These are phyloP conservation scores for Solanum ossicruentum DNA, from an alignment of 257 asterid species.

Conservation along the genomic window DNA sequence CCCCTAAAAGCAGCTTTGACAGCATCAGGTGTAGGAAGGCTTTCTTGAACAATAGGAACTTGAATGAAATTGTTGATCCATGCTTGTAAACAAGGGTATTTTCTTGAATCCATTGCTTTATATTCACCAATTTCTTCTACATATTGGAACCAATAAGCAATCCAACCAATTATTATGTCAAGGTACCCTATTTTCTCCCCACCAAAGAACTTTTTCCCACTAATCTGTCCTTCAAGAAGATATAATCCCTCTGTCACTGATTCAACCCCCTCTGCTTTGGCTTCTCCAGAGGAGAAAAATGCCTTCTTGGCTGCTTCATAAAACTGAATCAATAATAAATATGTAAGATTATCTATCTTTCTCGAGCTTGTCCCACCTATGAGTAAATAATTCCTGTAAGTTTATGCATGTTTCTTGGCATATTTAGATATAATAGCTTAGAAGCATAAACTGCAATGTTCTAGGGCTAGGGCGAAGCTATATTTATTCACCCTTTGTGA, in stretches of 20 bases:
- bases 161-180: constrained; percentile 1
- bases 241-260: background rate
- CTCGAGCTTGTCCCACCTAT: background rate
- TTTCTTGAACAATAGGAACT: background rate
- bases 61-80: constrained; percentile 4
- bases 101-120: background rate
- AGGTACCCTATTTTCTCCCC: constrained; percentile 1
- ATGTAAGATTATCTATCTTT: background rate
- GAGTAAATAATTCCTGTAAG: background rate
- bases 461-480: no score
- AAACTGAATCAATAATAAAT: background rate
- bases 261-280: background rate
- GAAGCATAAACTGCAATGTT: background rate
- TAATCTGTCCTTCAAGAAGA: background rate
- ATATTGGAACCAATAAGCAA: background rate
- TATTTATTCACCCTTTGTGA: no score
- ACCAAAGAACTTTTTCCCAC: background rate
- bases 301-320: background rate
- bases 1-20: background rate
- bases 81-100: background rate
- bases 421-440: no score
- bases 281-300: background rate
- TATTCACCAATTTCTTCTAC: background rate
- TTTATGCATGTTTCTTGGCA: no score
- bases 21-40: background rate